Evolutionary conservation across 768 basidiomycete species (phyloP), one percentile per base, ranked within the genome.

Genomic region (Lactifluus hygrophoroides): DNA sequence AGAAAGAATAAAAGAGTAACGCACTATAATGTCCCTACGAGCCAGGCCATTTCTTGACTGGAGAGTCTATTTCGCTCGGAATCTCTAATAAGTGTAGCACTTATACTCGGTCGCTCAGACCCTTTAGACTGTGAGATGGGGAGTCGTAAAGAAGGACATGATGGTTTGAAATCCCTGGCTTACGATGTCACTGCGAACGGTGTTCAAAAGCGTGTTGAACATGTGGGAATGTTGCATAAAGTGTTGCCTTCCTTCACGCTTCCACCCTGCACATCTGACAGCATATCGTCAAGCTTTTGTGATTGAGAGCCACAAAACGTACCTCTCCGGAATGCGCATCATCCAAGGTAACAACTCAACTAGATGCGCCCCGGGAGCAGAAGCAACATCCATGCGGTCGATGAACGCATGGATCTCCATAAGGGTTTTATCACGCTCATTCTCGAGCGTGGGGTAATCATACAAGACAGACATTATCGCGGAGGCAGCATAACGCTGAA

Each of bases 1-100:
- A 25, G 17, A 5, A 10, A 48, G 3, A 3, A 40, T 1, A 30
- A 6, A 19, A 6, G 6, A 23, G 35, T 8, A 13, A 34, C 58
- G 35, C 5, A 65, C 64, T 60, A 57, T 38, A 63, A 60, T 4
- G 54, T 60, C 3, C 54, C 64, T 2, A 58, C 43, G 14, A 60
- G 44, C 62, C 64, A 63, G 11, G 62, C 62, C 16, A 51, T 50
- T 52, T 63, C 62, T 37, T 63, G 16, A 3, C 17, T 23, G 21
- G 62, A 64, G 5, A 63, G 58, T 16, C 55, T 38, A 13, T 40
- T 40, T 48, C 30, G 19, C 1, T 49, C 21, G 5, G 47, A 56
- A 32, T 47, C 46, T 35, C 35, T 49, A 17, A 57, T 23, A 40
- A 65, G 44, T 5, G 50, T 44, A 3, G 54, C 49, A 19, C 57